Percentiles rank a stretch among this genome's conserved stretches.
Conservation (phyloP, 2,329 filamentous ascomycete genomes). For the Alternaria sp. region DNA sequence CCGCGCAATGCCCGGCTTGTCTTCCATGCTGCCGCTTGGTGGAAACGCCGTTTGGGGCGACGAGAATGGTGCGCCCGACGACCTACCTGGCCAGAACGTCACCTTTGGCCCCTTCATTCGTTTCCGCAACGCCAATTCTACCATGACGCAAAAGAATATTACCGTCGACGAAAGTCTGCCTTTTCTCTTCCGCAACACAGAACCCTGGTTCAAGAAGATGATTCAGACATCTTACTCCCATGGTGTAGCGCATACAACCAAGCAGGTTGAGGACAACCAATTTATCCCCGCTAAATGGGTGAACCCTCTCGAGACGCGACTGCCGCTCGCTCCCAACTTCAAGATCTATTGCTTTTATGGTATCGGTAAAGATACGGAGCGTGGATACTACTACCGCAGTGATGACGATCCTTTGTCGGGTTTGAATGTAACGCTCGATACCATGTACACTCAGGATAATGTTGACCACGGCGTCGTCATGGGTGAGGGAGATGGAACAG, state of each 20-base stretch:
- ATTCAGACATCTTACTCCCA: constrained; percentile 82
- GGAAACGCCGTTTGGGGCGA: constrained; percentile 97
- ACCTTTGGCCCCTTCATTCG: constrained; percentile 85
- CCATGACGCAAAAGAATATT: constrained; percentile 67
- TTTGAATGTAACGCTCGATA: constrained; percentile 69
- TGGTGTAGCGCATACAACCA: constrained; percentile 80
- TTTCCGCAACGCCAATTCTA: constrained; percentile 72
- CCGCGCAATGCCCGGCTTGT: constrained; percentile 95
- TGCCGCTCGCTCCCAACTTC: constrained; percentile 85
- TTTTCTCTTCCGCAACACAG: constrained; percentile 79
- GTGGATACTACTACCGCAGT: constrained; percentile 87
- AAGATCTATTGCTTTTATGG: constrained; percentile 99
- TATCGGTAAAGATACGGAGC: constrained; percentile 90
- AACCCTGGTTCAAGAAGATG: constrained; percentile 84
- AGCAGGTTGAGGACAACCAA: constrained; percentile 76
- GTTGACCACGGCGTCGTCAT: constrained; percentile 90
- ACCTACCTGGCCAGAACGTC: constrained; percentile 73
- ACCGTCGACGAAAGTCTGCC: constrained; percentile 80
- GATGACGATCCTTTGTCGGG: constrained; percentile 71
- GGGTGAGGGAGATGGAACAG: constrained; percentile 95
- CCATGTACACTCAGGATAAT: constrained; percentile 55
- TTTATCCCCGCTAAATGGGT: constrained; percentile 78
- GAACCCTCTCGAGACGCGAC: constrained; percentile 87
- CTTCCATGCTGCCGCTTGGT: constrained; percentile 94
- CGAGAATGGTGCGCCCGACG: constrained; percentile 85